Percentiles rank a stretch among this genome's conserved stretches.
phyloP scores from a whole-genome alignment of 495 filamentous ascomycete genomes.

The Aspergillus conjunctus region DNA sequence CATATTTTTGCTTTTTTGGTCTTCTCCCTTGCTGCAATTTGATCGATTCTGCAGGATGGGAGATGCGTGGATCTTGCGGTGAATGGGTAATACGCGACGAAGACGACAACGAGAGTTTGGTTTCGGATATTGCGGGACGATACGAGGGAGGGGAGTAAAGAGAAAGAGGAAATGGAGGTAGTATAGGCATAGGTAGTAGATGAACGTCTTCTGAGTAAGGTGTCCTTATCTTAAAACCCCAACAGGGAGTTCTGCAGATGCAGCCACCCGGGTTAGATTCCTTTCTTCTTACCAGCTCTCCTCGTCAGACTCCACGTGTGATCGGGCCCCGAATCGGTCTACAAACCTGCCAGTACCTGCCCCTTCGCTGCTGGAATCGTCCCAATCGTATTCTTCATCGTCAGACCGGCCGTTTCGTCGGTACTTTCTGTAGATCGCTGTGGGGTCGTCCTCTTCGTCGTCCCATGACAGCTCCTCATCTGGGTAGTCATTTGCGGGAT shows the following conservation, averaged over 20 bases:
- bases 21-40: constrained; percentile 3
- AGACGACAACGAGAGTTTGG: background rate
- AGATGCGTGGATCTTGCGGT: constrained; percentile 13
- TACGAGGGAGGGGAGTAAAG: background rate
- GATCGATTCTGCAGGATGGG: background rate
- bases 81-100: background rate
- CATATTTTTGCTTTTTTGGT: background rate
- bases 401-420: constrained; percentile 46
- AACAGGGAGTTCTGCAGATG: constrained; percentile 14
- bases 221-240: too few relatives aligned
- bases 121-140: background rate
- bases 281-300: constrained; percentile 29
- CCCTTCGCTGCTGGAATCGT: constrained; percentile 51
- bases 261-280: constrained; percentile 25
- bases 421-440: constrained; percentile 52
- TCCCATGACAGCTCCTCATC: constrained; percentile 63
- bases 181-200: too few relatives aligned
- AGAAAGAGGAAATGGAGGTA: background rate
- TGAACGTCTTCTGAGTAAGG: too few relatives aligned
- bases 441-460: constrained; percentile 55
- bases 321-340: constrained; percentile 28
- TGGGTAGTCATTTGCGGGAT: constrained; percentile 67
- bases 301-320: constrained; percentile 39
- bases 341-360: constrained; percentile 19
- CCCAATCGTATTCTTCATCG: constrained; percentile 58